Percentiles rank a stretch among this genome's conserved stretches.
Conservation (phyloP, 2,329 filamentous ascomycete genomes). For the Botrytis fabae region DNA sequence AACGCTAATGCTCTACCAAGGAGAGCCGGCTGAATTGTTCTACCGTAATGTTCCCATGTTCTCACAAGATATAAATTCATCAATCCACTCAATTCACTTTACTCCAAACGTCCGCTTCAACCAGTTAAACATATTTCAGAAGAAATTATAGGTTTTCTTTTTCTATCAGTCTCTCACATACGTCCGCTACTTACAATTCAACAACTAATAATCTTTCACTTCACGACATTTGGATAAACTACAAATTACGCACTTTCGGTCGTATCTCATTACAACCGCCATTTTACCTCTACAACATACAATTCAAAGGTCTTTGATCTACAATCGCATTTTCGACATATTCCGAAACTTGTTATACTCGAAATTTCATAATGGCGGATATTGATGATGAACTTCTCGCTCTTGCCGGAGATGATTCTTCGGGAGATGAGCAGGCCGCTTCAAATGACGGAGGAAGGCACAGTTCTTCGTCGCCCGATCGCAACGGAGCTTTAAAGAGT, state of each 20-base stretch:
- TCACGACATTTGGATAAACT: background rate
- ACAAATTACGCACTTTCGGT: constrained; percentile 7
- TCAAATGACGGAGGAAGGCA: constrained; percentile 54
- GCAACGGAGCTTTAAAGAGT: constrained; percentile 42
- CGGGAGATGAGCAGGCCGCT: constrained; percentile 53
- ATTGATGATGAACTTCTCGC: constrained; percentile 93
- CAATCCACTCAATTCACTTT: constrained; percentile 1
- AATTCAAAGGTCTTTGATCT: background rate
- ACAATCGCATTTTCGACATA: background rate
- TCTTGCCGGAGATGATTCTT: constrained; percentile 76
- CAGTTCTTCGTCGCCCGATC: constrained; percentile 55
- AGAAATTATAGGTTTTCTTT: background rate
- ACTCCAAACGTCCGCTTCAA: background rate
- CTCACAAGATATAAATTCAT: background rate
- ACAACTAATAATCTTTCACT: background rate
- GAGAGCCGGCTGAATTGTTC: constrained; percentile 14
- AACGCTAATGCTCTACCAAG: constrained; percentile 19
- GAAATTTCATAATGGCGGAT: constrained; percentile 66
- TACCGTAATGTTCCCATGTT: constrained; percentile 5
- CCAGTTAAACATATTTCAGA: background rate
- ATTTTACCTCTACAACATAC: background rate
- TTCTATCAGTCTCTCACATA: background rate
- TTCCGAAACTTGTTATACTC: background rate
- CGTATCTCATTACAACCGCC: background rate
- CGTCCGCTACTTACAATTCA: background rate